These are phyloP conservation scores for Backusella liffmaniae DNA, from an alignment of 192 early-diverging fungal genomes.

Conservation along the genomic window DNA sequence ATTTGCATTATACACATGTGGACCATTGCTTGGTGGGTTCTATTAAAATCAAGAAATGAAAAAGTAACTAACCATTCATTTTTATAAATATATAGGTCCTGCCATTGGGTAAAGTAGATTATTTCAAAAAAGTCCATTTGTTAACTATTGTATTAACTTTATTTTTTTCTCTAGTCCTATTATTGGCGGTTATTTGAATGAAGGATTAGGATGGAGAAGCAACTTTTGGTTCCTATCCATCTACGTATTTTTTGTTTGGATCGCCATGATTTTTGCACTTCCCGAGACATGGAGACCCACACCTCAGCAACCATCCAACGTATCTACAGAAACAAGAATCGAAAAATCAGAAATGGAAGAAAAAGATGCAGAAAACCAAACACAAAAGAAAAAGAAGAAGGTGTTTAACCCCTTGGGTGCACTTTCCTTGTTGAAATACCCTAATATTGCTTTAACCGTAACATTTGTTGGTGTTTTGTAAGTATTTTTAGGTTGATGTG, in stretches of 20 bases:
- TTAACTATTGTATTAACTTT: background rate
- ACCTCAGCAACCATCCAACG: slow-evolving; percentile 18
- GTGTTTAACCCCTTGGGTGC: slow-evolving; percentile 29
- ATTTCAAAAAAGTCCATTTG: too few relatives aligned
- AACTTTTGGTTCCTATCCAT: slow-evolving; percentile 36
- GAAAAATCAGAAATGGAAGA: background rate
- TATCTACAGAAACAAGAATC: background rate
- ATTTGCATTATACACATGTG: slow-evolving; percentile 28
- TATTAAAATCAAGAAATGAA: too few relatives aligned
- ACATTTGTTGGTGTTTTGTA: slow-evolving; percentile 28
- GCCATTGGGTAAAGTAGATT: slow-evolving; percentile 22
- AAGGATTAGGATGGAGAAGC: slow-evolving; percentile 38
- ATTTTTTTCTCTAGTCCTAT: slow-evolving; percentile 19
- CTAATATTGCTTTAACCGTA: slow-evolving; percentile 30
- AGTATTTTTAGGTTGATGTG: background rate
- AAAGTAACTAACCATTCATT: too few relatives aligned
- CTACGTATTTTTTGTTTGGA: slow-evolving; percentile 12
- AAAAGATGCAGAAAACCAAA: background rate
- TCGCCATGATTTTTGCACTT: slow-evolving; percentile 29
- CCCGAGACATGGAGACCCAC: slow-evolving; percentile 37
- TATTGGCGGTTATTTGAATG: slow-evolving; percentile 36
- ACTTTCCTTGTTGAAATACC: slow-evolving; percentile 15
- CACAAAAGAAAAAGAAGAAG: background rate
- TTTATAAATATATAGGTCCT: slow-evolving; percentile 17
- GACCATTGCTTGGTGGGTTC: slow-evolving; percentile 3